Evolutionary conservation across 192 early-diverging fungal species (phyloP).

Genomic region (Helicostylum pulchrum): DNA sequence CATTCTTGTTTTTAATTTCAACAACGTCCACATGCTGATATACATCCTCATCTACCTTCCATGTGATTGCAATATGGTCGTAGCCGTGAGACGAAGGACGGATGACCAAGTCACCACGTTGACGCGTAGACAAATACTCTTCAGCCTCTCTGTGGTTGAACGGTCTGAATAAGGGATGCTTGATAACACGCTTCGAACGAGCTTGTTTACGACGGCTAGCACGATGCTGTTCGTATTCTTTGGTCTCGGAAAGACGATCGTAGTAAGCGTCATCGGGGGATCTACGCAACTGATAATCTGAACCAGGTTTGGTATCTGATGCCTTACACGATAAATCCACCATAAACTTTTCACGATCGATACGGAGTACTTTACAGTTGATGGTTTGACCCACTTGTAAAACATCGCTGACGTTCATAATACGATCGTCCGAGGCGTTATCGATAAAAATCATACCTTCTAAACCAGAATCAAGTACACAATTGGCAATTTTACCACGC

Average conservation of each 20-base stretch:
- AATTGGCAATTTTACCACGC: conserved; percentile 72
- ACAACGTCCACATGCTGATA: conserved; percentile 86
- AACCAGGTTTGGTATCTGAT: conserved; percentile 49
- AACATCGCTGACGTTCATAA: conserved; percentile 56
- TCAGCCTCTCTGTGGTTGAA: conserved; percentile 71
- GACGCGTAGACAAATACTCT: conserved; percentile 62
- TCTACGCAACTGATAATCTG: conserved; percentile 41
- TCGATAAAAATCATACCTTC: conserved; percentile 79
- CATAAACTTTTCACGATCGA: conserved; percentile 74
- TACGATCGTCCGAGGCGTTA: conserved; percentile 53
- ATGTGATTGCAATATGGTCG: conserved; percentile 88
- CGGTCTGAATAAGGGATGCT: conserved; percentile 83
- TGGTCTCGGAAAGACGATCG: conserved; percentile 51
- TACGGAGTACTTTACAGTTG: conserved; percentile 70
- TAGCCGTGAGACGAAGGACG: conserved; percentile 87
- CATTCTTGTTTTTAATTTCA: conserved; percentile 69
- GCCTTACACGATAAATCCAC: conserved; percentile 74
- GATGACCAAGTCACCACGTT: conserved; percentile 78
- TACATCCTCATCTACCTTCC: conserved; percentile 84
- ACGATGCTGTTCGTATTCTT: conserved; percentile 30
- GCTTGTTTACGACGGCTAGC: conserved; percentile 29
- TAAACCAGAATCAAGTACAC: conserved; percentile 72
- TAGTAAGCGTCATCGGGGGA: conserved; percentile 56
- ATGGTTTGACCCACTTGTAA: conserved; percentile 68
- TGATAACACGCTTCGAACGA: conserved; percentile 59